These are phyloP conservation scores for Collariella sp. DNA, from an alignment of 495 filamentous ascomycete species.

Conservation along the genomic window DNA sequence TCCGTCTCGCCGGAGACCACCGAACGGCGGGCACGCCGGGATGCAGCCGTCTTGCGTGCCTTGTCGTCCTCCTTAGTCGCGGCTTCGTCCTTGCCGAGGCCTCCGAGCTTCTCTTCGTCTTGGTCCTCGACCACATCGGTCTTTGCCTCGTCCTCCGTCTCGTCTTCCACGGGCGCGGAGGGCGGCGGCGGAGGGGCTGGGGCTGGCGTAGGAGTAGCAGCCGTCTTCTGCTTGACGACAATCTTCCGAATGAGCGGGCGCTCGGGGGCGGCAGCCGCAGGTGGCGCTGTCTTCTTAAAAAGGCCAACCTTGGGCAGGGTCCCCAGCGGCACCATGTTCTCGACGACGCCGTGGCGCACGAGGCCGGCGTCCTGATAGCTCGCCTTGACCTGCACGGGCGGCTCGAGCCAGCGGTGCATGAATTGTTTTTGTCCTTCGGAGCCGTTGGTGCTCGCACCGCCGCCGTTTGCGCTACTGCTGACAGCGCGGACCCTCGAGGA, in stretches of 20 bases:
- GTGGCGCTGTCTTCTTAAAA: constrained; percentile 31
- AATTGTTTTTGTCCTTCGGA: constrained; percentile 24
- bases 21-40: constrained; percentile 16
- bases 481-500: neutral
- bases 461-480: neutral
- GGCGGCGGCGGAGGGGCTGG: constrained; percentile 14
- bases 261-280: constrained; percentile 18
- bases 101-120: constrained; percentile 2
- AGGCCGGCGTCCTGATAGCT: constrained; percentile 62
- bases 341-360: constrained; percentile 54
- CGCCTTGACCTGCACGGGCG: constrained; percentile 54
- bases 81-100: constrained; percentile 1
- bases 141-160: constrained; percentile 15
- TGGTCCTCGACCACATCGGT: neutral
- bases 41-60: constrained; percentile 3
- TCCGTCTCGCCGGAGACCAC: constrained; percentile 17
- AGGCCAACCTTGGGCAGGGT: constrained; percentile 47
- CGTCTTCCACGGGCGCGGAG: constrained; percentile 25
- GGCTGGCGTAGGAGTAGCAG: constrained; percentile 11
- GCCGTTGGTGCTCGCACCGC: constrained; percentile 18
- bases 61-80: constrained; percentile 5
- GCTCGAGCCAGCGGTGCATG: constrained; percentile 62
- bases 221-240: constrained; percentile 31
- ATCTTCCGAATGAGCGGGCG: constrained; percentile 29
- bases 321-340: constrained; percentile 63